Evolutionary conservation across 2,329 filamentous ascomycete species (phyloP).

Genomic region (Trichoderma arundinaceum): DNA sequence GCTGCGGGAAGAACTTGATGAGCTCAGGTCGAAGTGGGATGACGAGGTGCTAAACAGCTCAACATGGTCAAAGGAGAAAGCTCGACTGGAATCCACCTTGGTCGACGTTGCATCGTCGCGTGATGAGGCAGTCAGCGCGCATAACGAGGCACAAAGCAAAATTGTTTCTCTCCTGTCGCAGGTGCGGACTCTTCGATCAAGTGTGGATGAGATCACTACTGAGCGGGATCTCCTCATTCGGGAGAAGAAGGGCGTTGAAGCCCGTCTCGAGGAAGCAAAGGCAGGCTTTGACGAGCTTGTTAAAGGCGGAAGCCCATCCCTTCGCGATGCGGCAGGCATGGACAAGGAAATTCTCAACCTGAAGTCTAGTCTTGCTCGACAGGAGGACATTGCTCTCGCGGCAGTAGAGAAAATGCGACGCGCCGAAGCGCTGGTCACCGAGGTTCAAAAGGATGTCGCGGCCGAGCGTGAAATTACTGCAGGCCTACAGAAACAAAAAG

Average conservation of each 20-base stretch:
- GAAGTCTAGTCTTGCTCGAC: conserved; percentile 85
- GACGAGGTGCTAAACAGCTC: conserved; percentile 97
- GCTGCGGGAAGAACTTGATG: conserved; percentile 93
- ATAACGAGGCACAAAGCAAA: conserved; percentile 94
- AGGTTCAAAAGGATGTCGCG: conserved; percentile 91
- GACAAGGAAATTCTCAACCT: conserved; percentile 90
- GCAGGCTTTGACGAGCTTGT: conserved; percentile 86
- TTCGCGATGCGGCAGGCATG: conserved; percentile 86
- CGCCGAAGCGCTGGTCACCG: conserved; percentile 82
- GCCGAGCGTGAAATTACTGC: conserved; percentile 82
- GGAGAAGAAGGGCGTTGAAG: conserved; percentile 89
- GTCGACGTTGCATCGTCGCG: conserved; percentile 88
- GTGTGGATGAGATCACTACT: conserved; percentile 81
- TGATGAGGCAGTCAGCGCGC: conserved; percentile 89
- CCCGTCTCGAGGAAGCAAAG: conserved; percentile 84
- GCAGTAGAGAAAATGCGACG: conserved; percentile 97
- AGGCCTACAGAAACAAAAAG: conserved; percentile 87
- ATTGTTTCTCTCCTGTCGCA: conserved; percentile 89
- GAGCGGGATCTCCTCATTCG: conserved; percentile 85
- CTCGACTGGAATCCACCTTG: conserved; percentile 85
- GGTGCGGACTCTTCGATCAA: conserved; percentile 80
- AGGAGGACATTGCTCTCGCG: conserved; percentile 89
- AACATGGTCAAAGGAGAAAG: conserved; percentile 98
- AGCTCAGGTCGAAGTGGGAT: conserved; percentile 95
- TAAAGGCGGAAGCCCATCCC: conserved; percentile 81